Evolutionary conservation across 2,329 filamentous ascomycete genomes (phyloP), one percentile per base, ranked within the genome.

Genomic region (Fusarium irregulare): DNA sequence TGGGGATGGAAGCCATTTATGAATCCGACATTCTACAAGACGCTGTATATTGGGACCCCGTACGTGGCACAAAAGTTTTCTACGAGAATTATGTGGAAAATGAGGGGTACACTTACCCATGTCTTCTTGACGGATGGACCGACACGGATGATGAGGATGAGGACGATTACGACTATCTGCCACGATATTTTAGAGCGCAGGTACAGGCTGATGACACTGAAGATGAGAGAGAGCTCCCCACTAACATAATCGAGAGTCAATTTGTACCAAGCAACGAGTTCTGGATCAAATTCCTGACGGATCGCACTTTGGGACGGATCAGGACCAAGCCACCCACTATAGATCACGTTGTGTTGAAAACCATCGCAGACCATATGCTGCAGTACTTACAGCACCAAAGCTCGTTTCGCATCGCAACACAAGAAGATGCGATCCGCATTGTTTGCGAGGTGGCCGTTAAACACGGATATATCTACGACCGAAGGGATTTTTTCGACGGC

Each of bases 1-100:
- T 58, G 12, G 23, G 28, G 1, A 41, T 64, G 10, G 50, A 64
- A 2, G 59, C 41, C 2, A 32, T 64, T 8, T 28, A 32, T 3
- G 44, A 57, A 16, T 57, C 49, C 0, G 11, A 34, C 5, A 64
- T 64, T 4, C 0, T 64, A 11, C 4, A 23, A 3, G 2, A 49
- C 7, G 59, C 34, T 1, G 59, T 53, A 14, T 64, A 45, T 12
- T 57, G 59, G 34, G 60, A 64, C 2, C 58, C 59, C 1, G 4
- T 64, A 0, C 60, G 49, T 3, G 4, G 37, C 7, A 7, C 23
- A 1, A 45, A n/a, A 11, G 25, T 50, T 0, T 56, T 30, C 10
- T 40, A 45, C n/a, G 34, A 32, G 4, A 34, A 9, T 9, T 14
- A 12, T 1, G 8, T 12, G 14, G 30, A 49, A 2, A 7, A 28